Base-by-base conservation (phyloP, 2,329 filamentous ascomycete species). In the Microdochium nivale region DNA sequence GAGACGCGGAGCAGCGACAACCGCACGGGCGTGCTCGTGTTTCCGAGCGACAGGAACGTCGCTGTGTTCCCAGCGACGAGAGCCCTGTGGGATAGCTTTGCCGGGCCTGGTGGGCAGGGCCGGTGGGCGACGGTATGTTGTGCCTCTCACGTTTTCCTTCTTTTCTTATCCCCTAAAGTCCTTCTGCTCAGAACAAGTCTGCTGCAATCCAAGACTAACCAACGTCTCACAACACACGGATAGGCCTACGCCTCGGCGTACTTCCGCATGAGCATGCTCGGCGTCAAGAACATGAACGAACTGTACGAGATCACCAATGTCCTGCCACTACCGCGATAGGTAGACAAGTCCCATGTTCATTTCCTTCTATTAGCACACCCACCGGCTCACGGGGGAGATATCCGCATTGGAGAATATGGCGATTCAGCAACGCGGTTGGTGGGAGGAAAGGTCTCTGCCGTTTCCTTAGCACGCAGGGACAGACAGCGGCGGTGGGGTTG, bases 201-300 rank as follows among this genome's bases (percentile, higher is more conserved):
- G n/a, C n/a, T n/a, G n/a, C n/a, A n/a, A n/a, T n/a, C n/a, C n/a
- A n/a, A n/a, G n/a, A n/a, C n/a, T n/a, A n/a, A n/a, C n/a, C n/a
- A n/a, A n/a, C n/a, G n/a, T n/a, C n/a, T n/a, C n/a, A n/a, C n/a
- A n/a, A n/a, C n/a, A n/a, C n/a, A n/a, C n/a, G n/a, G n/a, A n/a
- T 37, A 65, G 62, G 58, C 59, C 14, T 75, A 69, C 51, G 67
- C 72, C 2, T 62, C 64, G 47, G 70, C 70, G 1, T 74, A 75
- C 54, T 70, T 70, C 21, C 67, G 71, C 19, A 65, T 75, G 55
- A 71, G 67, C 27, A 58, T 75, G 32, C 64, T 75, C 5, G 73
- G 72, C 16, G 70, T 74, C 3, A 67, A 71, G 47, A 74, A 73
- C 50, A 67, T 75, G 56, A 73, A 75, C 49, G 54, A 66, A 16